A percentile compares a stretch with the other conserved stretches of the same genome.
Evolutionary conservation across 495 filamentous ascomycete species (phyloP).

Genomic region (Aspergillus sparsus): DNA sequence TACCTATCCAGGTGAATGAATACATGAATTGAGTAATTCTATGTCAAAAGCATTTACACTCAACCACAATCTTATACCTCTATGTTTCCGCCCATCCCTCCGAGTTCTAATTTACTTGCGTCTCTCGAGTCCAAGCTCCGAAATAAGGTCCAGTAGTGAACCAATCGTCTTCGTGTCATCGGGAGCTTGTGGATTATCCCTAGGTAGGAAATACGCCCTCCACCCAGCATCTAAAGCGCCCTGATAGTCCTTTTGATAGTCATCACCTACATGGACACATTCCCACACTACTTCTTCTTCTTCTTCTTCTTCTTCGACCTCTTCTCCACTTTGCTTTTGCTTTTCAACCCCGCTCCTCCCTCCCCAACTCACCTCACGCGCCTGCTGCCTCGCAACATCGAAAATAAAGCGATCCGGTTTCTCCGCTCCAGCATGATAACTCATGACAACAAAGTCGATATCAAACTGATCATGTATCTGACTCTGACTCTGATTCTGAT

Average conservation of each 20-base stretch:
- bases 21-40: no score
- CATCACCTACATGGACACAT: slow-evolving; percentile 69
- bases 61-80: slow-evolving; percentile 3
- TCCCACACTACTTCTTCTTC: slow-evolving; percentile 38
- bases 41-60: no score
- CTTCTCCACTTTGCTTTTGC: not conserved
- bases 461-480: slow-evolving; percentile 32
- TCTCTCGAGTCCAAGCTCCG: slow-evolving; percentile 11
- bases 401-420: slow-evolving; percentile 70
- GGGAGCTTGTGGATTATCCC: slow-evolving; percentile 23
- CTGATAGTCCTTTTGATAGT: slow-evolving; percentile 60
- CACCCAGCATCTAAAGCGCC: slow-evolving; percentile 65
- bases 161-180: slow-evolving; percentile 25
- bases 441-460: slow-evolving; percentile 67
- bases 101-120: not conserved
- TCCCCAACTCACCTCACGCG: slow-evolving; percentile 15
- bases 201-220: slow-evolving; percentile 56
- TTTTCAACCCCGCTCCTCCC: not conserved
- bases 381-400: slow-evolving; percentile 55
- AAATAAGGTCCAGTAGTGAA: slow-evolving; percentile 36
- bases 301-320: slow-evolving; percentile 6
- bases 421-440: slow-evolving; percentile 69
- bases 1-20: no score
- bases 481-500: not conserved
- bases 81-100: not conserved